Conservation (phyloP, 1,139 yeast genomes). For the Waltiozyma solani region DNA sequence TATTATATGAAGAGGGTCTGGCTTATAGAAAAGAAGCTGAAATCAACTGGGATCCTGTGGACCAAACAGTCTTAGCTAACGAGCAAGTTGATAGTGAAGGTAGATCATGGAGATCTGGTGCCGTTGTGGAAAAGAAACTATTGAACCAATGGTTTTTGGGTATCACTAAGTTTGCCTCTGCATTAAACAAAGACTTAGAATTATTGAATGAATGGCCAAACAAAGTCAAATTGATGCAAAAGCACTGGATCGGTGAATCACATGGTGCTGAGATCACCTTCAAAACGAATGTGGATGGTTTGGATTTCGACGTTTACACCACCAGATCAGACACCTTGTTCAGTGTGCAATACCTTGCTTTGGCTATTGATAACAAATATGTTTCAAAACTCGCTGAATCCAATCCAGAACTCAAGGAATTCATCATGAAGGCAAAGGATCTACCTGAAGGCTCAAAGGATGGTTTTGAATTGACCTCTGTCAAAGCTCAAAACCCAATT, state of each 20-base stretch:
- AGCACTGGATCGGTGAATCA: slow-evolving; percentile 88
- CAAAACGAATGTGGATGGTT: slow-evolving; percentile 10
- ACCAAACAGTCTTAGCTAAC: slow-evolving; percentile 87
- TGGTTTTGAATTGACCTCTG: slow-evolving; percentile 43
- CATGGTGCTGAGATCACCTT: slow-evolving; percentile 66
- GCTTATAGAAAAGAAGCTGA: slow-evolving; percentile 83
- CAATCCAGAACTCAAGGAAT: slow-evolving; percentile 33
- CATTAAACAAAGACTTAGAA: slow-evolving; percentile 51
- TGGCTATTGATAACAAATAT: slow-evolving; percentile 63
- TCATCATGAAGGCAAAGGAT: slow-evolving; percentile 31
- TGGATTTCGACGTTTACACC: slow-evolving; percentile 51
- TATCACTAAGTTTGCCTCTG: slow-evolving; percentile 71
- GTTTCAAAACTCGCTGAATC: slow-evolving; percentile 27
- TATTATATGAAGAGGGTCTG: slow-evolving; percentile 61
- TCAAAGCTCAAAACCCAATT: slow-evolving; percentile 56
- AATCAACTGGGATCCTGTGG: slow-evolving; percentile 97
- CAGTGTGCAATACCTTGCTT: slow-evolving; percentile 74
- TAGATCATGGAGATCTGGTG: slow-evolving; percentile 95
- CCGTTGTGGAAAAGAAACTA: slow-evolving; percentile 70
- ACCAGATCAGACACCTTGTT: slow-evolving; percentile 85
- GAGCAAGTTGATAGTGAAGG: slow-evolving; percentile 94
- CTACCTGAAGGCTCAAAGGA: slow-evolving; percentile 44
- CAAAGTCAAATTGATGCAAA: slow-evolving; percentile 84
- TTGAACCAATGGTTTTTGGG: slow-evolving; percentile 91
- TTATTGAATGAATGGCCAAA: slow-evolving; percentile 70